Percentiles rank a stretch among this genome's conserved stretches.
These are phyloP conservation scores for Ogataea pignaliae DNA, from an alignment of 805 yeast genomes.

Conservation along the genomic window DNA sequence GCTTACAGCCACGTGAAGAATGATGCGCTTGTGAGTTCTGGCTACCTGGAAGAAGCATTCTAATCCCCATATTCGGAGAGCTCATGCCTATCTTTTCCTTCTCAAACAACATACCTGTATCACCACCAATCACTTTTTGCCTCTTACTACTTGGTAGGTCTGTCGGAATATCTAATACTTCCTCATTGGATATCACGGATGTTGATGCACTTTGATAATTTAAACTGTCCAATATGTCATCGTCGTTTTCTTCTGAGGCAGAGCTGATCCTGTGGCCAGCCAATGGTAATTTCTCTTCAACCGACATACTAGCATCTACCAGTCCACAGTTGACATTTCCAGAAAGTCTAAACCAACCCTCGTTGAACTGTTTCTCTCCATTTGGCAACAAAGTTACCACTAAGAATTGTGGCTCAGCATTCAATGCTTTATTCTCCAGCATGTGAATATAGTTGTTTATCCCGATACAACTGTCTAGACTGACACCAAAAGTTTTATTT, in stretches of 20 bases:
- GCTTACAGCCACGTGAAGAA: too few relatives aligned
- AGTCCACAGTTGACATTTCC: conserved; percentile 10
- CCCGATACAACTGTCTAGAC: conserved; percentile 10
- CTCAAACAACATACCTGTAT: too few relatives aligned
- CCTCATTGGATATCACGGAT: too few relatives aligned
- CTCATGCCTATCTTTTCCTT: too few relatives aligned
- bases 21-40: too few relatives aligned
- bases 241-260: neutral
- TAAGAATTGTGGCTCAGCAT: conserved; percentile 23
- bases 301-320: conserved; percentile 6
- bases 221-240: neutral
- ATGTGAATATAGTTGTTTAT: conserved; percentile 20
- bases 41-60: too few relatives aligned
- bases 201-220: neutral
- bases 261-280: too few relatives aligned
- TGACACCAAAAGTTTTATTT: neutral
- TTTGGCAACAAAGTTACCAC: conserved; percentile 11
- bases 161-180: too few relatives aligned
- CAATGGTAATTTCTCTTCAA: too few relatives aligned
- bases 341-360: conserved; percentile 14
- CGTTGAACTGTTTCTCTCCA: conserved; percentile 9
- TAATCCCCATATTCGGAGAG: too few relatives aligned
- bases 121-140: too few relatives aligned
- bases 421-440: conserved; percentile 14
- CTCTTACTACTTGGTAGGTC: too few relatives aligned